phyloP scores from a whole-genome alignment of 1,139 yeast species.

The Yarrowia galli region DNA sequence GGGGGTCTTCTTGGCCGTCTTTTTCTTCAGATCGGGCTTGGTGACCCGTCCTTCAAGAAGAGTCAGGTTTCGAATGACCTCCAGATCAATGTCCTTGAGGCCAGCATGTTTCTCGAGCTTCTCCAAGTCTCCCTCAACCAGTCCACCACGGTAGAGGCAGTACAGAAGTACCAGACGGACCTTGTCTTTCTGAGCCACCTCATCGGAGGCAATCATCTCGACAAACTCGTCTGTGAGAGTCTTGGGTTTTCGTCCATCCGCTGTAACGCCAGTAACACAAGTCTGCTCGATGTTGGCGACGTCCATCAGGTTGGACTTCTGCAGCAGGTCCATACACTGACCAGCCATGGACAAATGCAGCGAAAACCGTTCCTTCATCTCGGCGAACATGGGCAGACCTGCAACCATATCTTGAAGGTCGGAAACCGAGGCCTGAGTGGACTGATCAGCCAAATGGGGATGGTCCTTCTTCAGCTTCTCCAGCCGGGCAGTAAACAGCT shows the following conservation, averaged over 20 bases:
- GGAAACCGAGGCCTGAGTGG: constrained; percentile 48
- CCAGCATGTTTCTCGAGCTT: constrained; percentile 77
- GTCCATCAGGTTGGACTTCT: constrained; percentile 47
- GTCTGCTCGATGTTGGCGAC: constrained; percentile 61
- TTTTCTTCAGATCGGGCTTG: constrained; percentile 56
- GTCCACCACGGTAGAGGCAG: constrained; percentile 84
- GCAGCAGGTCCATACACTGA: constrained; percentile 53
- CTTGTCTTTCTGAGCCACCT: constrained; percentile 65
- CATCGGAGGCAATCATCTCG: constrained; percentile 60
- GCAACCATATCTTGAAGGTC: constrained; percentile 55
- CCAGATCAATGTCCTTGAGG: constrained; percentile 63
- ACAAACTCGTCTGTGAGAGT: constrained; percentile 73
- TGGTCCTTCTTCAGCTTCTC: constrained; percentile 74
- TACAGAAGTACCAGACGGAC: constrained; percentile 79
- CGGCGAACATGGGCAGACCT: constrained; percentile 53
- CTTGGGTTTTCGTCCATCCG: constrained; percentile 72
- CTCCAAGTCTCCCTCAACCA: constrained; percentile 73
- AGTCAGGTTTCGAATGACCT: constrained; percentile 69
- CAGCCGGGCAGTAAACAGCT: constrained; percentile 64
- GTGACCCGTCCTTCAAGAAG: constrained; percentile 71
- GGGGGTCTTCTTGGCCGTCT: constrained; percentile 41
- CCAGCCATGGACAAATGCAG: constrained; percentile 53
- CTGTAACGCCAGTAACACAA: constrained; percentile 74
- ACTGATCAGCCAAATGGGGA: constrained; percentile 57
- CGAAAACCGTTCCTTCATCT: constrained; percentile 52